These are phyloP conservation scores for Suhomyces sp. DNA, from an alignment of 805 yeast species.

Conservation along the genomic window DNA sequence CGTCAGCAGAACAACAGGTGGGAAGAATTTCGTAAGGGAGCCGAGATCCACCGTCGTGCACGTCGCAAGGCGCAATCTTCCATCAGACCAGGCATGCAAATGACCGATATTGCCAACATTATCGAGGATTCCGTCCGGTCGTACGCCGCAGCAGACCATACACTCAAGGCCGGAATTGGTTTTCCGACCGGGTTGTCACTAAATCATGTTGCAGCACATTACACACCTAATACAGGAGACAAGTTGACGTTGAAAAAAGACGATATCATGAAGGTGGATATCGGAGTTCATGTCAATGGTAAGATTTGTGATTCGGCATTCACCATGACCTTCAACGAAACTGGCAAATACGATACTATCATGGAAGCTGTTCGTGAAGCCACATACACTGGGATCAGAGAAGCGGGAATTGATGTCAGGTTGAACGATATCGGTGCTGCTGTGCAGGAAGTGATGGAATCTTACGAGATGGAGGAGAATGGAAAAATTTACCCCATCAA, in stretches of 20 bases:
- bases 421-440: slow-evolving; percentile 94
- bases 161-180: slow-evolving; percentile 80
- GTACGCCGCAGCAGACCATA: slow-evolving; percentile 64
- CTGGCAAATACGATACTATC: slow-evolving; percentile 75
- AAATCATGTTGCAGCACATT: slow-evolving; percentile 95
- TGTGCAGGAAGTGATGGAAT: slow-evolving; percentile 95
- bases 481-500: slow-evolving; percentile 85
- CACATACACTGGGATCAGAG: slow-evolving; percentile 87
- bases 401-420: slow-evolving; percentile 95
- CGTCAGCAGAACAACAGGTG: slow-evolving; percentile 60
- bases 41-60: slow-evolving; percentile 92
- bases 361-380: slow-evolving; percentile 87
- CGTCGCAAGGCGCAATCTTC: slow-evolving; percentile 71
- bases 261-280: slow-evolving; percentile 94
- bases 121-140: slow-evolving; percentile 83
- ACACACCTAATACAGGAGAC: slow-evolving; percentile 95
- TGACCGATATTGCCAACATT: slow-evolving; percentile 84
- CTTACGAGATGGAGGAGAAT: slow-evolving; percentile 86
- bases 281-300: slow-evolving; percentile 96
- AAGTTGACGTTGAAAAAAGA: slow-evolving; percentile 74
- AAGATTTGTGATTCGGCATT: slow-evolving; percentile 93
- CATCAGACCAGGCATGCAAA: slow-evolving; percentile 87
- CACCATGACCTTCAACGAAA: slow-evolving; percentile 83
- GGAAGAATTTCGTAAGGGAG: slow-evolving; percentile 92
- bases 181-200: slow-evolving; percentile 97